These are phyloP conservation scores for Cruciata laevipes DNA, from an alignment of 257 asterid genomes.

Conservation along the genomic window DNA sequence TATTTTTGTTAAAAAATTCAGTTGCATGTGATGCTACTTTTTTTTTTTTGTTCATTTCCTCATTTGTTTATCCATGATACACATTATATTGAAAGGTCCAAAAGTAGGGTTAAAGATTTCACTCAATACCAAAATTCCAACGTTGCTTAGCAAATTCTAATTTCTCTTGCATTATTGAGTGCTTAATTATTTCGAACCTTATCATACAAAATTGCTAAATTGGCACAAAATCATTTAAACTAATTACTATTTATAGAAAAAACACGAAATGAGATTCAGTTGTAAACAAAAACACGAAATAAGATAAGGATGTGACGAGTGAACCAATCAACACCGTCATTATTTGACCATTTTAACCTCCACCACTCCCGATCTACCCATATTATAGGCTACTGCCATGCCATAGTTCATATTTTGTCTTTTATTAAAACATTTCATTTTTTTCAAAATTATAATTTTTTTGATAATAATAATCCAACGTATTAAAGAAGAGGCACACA, in stretches of 20 bases:
- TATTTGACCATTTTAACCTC: background rate
- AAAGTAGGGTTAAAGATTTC: too few relatives aligned
- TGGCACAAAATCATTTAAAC: background rate
- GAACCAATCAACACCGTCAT: background rate
- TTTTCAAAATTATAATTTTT: too few relatives aligned
- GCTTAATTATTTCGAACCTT: background rate
- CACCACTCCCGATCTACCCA: background rate
- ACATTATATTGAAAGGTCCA: background rate
- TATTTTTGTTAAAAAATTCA: background rate
- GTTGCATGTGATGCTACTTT: background rate
- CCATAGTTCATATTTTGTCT: background rate
- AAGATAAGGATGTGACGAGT: background rate
- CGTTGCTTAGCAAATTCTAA: background rate
- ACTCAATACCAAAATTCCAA: background rate
- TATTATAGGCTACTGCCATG: too few relatives aligned
- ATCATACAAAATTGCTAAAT: background rate
- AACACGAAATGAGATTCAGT: background rate
- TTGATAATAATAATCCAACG: background rate
- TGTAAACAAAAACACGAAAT: background rate
- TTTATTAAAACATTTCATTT: too few relatives aligned
- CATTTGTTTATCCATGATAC: background rate
- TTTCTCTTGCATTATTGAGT: background rate
- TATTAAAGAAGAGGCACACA: constrained; percentile 2
- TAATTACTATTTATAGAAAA: background rate
- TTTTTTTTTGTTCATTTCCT: background rate